Evolutionary conservation across 805 yeast species (phyloP).

Genomic region (Hanseniaspora mollemarum): DNA sequence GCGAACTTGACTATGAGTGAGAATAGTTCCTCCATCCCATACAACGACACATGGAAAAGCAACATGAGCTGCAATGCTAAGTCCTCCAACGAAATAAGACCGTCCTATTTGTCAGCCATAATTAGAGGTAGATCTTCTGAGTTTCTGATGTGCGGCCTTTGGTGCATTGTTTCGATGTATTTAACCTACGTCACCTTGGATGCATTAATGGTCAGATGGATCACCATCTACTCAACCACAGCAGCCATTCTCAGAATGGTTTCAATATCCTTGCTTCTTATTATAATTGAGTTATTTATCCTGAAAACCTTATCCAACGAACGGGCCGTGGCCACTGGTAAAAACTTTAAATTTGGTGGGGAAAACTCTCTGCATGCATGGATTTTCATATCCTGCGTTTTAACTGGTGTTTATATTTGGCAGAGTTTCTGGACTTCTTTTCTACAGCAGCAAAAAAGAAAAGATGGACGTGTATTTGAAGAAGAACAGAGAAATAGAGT

Average conservation of each 20-base stretch:
- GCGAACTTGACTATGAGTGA: constrained; percentile 19
- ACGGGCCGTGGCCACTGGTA: not conserved
- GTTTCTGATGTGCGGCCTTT: constrained; percentile 69
- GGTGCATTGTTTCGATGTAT: constrained; percentile 86
- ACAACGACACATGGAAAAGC: too few species aligned
- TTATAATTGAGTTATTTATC: constrained; percentile 58
- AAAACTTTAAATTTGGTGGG: constrained; percentile 37
- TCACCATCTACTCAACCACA: constrained; percentile 73
- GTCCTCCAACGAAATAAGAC: constrained; percentile 18
- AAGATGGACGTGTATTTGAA: constrained; percentile 10
- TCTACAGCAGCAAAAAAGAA: constrained; percentile 35
- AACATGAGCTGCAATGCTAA: constrained; percentile 22
- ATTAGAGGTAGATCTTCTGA: constrained; percentile 65
- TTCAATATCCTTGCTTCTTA: constrained; percentile 64
- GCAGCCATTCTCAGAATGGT: constrained; percentile 84
- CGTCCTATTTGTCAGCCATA: constrained; percentile 25
- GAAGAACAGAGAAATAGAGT: not conserved
- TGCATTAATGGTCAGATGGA: constrained; percentile 87
- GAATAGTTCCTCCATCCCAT: not conserved
- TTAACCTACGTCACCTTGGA: constrained; percentile 74
- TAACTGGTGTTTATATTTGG: constrained; percentile 67
- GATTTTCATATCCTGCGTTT: constrained; percentile 77
- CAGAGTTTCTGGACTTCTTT: constrained; percentile 84
- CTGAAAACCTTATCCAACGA: constrained; percentile 46
- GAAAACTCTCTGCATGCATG: constrained; percentile 76